phyloP scores from a whole-genome alignment of 129 eudicot genomes.

The Glebionis coronaria region DNA sequence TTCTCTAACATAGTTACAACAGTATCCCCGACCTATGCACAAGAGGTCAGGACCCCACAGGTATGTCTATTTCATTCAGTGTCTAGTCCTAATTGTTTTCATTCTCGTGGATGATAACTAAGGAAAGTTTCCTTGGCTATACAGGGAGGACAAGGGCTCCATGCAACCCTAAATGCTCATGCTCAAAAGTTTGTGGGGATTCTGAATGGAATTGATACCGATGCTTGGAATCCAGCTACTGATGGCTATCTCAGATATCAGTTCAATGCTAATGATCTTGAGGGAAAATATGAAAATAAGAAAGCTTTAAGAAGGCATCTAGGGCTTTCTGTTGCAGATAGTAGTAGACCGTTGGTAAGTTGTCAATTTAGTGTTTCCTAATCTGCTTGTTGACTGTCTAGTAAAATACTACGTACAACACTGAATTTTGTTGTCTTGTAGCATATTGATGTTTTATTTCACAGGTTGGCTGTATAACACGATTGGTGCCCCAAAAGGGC shows the following conservation, averaged over 20 bases:
- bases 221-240: conserved; percentile 95
- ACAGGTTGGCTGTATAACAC: conserved; percentile 96
- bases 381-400: no score
- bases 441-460: conserved; percentile 8
- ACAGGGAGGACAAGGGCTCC: conserved; percentile 95
- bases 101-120: conserved; percentile 2
- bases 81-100: background rate
- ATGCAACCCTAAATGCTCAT: conserved; percentile 75
- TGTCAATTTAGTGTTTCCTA: no score
- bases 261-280: conserved; percentile 64
- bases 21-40: conserved; percentile 96
- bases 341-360: conserved; percentile 71
- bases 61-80: conserved; percentile 36
- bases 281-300: conserved; percentile 76
- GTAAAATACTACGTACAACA: no score
- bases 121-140: conserved; percentile 9
- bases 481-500: conserved; percentile 98
- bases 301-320: conserved; percentile 70
- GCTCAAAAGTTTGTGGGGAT: conserved; percentile 90
- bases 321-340: conserved; percentile 58
- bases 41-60: conserved; percentile 85
- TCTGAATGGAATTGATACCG: conserved; percentile 94
- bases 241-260: conserved; percentile 73
- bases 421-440: conserved; percentile 1
- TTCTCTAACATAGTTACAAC: conserved; percentile 97